Conservation (phyloP, 345 rosid species). For the Hibiscus trionum region DNA sequence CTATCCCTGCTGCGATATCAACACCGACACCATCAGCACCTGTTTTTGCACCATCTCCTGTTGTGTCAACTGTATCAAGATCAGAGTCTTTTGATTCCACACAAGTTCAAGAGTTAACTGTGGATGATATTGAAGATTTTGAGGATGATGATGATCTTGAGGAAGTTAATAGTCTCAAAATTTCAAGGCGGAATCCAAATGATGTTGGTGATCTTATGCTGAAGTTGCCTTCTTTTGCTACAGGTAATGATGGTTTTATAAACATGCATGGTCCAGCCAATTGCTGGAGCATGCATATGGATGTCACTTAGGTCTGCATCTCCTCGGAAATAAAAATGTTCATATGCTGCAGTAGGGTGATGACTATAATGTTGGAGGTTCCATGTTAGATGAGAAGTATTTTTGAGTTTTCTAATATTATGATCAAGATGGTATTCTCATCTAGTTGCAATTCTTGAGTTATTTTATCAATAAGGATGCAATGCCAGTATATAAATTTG, state of each 20-base stretch:
- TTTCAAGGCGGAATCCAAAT: conserved; percentile 61
- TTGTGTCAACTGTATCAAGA: conserved; percentile 37
- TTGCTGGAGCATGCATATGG: background rate
- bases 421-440: background rate
- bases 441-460: background rate
- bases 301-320: background rate
- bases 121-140: conserved; percentile 98
- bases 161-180: conserved; percentile 56
- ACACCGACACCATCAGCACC: conserved; percentile 35
- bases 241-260: conserved; percentile 43
- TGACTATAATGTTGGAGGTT: background rate
- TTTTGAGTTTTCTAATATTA: background rate
- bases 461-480: background rate
- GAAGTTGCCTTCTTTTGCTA: conserved; percentile 61
- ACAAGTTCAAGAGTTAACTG: conserved; percentile 70
- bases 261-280: background rate
- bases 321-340: background rate
- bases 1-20: conserved; percentile 38
- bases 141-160: conserved; percentile 67
- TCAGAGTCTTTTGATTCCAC: conserved; percentile 72
- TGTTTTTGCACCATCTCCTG: conserved; percentile 41
- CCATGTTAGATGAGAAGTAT: background rate
- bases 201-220: conserved; percentile 71
- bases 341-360: background rate
- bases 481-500: conserved; percentile 1